Evolutionary conservation across 495 filamentous ascomycete species (phyloP), one percentile per base, ranked within the genome.

Genomic region (Chaetomium cochliodes): DNA sequence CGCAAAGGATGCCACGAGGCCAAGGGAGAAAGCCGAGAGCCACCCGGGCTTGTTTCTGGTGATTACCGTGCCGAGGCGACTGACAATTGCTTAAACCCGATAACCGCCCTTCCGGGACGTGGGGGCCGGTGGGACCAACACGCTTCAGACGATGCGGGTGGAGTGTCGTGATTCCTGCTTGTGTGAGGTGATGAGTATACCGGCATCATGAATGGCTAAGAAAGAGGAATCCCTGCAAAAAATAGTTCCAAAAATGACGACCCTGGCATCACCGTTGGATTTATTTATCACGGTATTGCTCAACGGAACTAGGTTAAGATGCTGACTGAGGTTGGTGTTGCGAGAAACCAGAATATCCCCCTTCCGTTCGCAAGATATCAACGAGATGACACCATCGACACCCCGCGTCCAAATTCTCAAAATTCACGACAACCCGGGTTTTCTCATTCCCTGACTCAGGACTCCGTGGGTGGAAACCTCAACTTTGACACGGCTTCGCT

Each of bases 131-230:
- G 58, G 58, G 26, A 51, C 46, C 28, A 23, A 7, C 0, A 16
- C 18, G 41, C 2, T 13, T 3, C 15, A 25, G 26, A 30, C 30
- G 58, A 25, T 15, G 46, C 6, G 13, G 18, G 30, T 50, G 44
- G 44, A 25, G 18, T 60, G 58, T 60, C 58, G 58, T 41, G 58
- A 60, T 60, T 60, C 47, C n/a, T 37, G 58, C 44, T 18, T 6
- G 8, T 26, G 51, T 60, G 58, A 60, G 58, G 51, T 60, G 58
- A 60, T 60, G 33, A 37, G 25, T 15, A 23, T 49, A 9, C n/a
- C 44, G 26, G 13, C 3, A 3, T 18, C 4, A 3, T 60, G 42
- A 49, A 11, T 60, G 57, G 57, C 7, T n/a, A 33, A 11, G 4
- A 16, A 7, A n/a, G 13, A 15, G 28, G 13, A 26, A 44, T 6